Conservation (phyloP, 2,329 filamentous ascomycete genomes). For the Pleomassaria siparia region DNA sequence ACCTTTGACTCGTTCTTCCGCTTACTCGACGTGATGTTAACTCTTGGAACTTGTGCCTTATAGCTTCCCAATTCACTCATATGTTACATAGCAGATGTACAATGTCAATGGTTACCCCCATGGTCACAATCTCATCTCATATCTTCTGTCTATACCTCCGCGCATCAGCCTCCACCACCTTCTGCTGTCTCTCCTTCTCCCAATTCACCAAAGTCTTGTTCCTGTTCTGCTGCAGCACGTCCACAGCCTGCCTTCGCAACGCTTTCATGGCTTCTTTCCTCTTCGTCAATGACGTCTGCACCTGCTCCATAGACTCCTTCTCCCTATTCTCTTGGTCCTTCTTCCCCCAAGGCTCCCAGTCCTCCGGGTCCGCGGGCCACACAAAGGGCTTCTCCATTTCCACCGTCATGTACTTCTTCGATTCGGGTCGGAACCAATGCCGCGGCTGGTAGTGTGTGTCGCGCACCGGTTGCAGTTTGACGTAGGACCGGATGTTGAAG, state of each 20-base stretch:
- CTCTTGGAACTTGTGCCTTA: background rate
- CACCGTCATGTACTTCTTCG: constrained; percentile 91
- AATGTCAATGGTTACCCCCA: background rate
- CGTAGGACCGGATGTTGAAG: constrained; percentile 71
- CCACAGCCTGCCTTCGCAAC: constrained; percentile 29
- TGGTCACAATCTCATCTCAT: background rate
- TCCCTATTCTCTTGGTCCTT: constrained; percentile 44
- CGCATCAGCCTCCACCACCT: constrained; percentile 1
- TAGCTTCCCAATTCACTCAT: background rate
- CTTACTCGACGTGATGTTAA: background rate
- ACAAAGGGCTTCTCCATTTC: constrained; percentile 86
- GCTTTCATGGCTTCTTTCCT: constrained; percentile 18
- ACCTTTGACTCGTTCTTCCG: constrained; percentile 11
- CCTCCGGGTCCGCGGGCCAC: constrained; percentile 72
- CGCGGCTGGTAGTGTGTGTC: constrained; percentile 53
- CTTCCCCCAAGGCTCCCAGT: constrained; percentile 49
- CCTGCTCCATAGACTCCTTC: constrained; percentile 15
- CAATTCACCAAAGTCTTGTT: background rate
- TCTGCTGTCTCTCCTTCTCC: constrained; percentile 4
- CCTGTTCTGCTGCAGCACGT: constrained; percentile 23
- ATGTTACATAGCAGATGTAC: constrained; percentile 1
- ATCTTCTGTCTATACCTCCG: constrained; percentile 6
- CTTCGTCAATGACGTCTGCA: constrained; percentile 10
- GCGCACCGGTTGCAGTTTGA: constrained; percentile 68
- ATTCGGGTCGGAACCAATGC: constrained; percentile 68